A percentile compares a stretch with the other conserved stretches of the same genome.
Evolutionary conservation across 1,284 basidiomycete species (phyloP).

Genomic region (Mycena citricolor): DNA sequence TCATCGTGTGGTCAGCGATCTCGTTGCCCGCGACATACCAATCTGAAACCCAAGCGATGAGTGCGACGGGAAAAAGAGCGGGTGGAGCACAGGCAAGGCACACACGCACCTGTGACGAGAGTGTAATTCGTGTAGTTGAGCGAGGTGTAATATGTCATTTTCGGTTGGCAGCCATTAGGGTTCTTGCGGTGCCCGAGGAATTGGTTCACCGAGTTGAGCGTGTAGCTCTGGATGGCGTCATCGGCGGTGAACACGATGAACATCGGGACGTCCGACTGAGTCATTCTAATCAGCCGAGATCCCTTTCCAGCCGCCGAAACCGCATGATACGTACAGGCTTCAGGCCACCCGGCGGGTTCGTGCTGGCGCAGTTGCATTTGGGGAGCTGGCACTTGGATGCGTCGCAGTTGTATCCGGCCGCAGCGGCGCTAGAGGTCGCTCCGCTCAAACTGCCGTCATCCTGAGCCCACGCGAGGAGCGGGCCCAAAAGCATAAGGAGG

Average conservation of each 20-base stretch:
- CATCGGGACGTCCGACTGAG: conserved; percentile 60
- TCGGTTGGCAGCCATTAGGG: conserved; percentile 74
- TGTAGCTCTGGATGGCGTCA: conserved; percentile 74
- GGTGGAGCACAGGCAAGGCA: neutral
- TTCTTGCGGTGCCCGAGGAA: conserved; percentile 77
- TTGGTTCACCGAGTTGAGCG: conserved; percentile 67
- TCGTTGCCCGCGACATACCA: conserved; percentile 84
- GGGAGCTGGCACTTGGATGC: conserved; percentile 64
- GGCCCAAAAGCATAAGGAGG: conserved; percentile 10
- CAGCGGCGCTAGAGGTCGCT: conserved; percentile 44
- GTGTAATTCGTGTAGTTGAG: conserved; percentile 77
- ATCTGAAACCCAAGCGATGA: conserved; percentile 47
- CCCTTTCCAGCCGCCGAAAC: too few species aligned
- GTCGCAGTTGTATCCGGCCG: conserved; percentile 72
- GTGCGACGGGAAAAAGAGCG: neutral
- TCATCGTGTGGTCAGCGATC: conserved; percentile 83
- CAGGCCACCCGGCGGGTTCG: conserved; percentile 69
- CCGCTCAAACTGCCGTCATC: conserved; percentile 54
- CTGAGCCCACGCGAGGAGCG: conserved; percentile 32
- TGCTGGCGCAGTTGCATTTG: conserved; percentile 70
- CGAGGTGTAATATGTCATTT: conserved; percentile 75
- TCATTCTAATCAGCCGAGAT: too few species aligned
- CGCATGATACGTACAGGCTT: conserved; percentile 53
- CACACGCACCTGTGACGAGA: conserved; percentile 61
- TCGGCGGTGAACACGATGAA: conserved; percentile 74